Conservation (phyloP, 768 basidiomycete species). For the Grammothele lineata region DNA sequence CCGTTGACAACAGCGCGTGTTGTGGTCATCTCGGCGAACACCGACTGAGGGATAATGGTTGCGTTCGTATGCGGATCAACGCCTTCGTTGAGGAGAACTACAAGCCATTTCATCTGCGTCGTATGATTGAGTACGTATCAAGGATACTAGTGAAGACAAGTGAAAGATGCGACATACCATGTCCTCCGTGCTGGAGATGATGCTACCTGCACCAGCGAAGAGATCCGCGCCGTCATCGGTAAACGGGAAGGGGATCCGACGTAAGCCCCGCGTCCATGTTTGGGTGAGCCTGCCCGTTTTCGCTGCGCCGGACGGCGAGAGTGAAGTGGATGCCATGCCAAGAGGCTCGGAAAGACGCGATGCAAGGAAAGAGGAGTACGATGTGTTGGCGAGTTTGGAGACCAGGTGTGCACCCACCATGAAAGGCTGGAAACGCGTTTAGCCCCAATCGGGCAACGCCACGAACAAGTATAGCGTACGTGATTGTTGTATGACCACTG, state of each 20-base stretch:
- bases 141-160: too few relatives aligned
- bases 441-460: too few relatives aligned
- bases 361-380: conserved; percentile 38
- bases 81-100: conserved; percentile 33
- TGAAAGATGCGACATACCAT: too few relatives aligned
- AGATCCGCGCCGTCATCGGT: conserved; percentile 24
- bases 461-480: conserved; percentile 14
- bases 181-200: conserved; percentile 40
- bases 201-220: conserved; percentile 37
- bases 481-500: conserved; percentile 37
- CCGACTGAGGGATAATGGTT: conserved; percentile 31
- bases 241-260: conserved; percentile 33
- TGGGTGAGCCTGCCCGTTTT: conserved; percentile 30
- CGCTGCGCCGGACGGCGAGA: conserved; percentile 31
- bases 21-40: conserved; percentile 29
- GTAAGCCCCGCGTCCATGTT: conserved; percentile 29
- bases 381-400: conserved; percentile 26
- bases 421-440: conserved; percentile 32
- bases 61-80: conserved; percentile 27
- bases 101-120: conserved; percentile 32
- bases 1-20: conserved; percentile 25
- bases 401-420: conserved; percentile 33
- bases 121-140: too few relatives aligned
- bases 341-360: conserved; percentile 38
- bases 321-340: conserved; percentile 38